Percentiles rank a stretch among this genome's conserved stretches.
These are phyloP conservation scores for Trypanosoma melophagium DNA, from an alignment of 208 protist genomes.

Conservation along the genomic window DNA sequence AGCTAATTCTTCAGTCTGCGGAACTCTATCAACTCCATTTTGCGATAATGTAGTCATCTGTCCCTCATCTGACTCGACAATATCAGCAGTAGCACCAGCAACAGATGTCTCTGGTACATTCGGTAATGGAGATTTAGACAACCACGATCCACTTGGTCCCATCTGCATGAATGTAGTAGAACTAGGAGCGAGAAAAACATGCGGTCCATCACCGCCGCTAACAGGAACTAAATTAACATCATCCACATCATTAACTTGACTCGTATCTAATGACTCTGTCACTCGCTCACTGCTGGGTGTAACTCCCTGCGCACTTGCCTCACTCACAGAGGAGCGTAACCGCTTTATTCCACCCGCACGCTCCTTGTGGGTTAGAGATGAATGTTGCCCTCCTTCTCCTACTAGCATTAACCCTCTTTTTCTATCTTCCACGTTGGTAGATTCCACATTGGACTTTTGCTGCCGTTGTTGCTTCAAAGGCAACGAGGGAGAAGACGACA, in stretches of 20 bases:
- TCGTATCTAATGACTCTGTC: neutral
- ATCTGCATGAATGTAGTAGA: slow-evolving; percentile 22
- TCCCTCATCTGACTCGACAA: neutral
- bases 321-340: neutral
- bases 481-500: neutral
- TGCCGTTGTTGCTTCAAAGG: no score
- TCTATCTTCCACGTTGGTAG: no score
- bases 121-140: neutral
- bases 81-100: neutral
- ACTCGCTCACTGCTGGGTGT: slow-evolving; percentile 11
- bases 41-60: neutral
- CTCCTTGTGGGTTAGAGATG: neutral
- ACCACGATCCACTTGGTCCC: slow-evolving; percentile 14
- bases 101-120: neutral
- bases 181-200: slow-evolving; percentile 17
- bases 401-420: no score
- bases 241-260: neutral
- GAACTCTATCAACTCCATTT: neutral
- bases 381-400: neutral
- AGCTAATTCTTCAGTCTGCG: slow-evolving; percentile 1
- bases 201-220: neutral
- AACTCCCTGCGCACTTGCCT: slow-evolving; percentile 4
- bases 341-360: slow-evolving; percentile 1
- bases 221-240: neutral
- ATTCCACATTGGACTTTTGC: no score